Percentiles rank a stretch among this genome's conserved stretches.
Evolutionary conservation across 352 stramenopile species (phyloP).

Genomic region (Globisporangium perplexum): DNA sequence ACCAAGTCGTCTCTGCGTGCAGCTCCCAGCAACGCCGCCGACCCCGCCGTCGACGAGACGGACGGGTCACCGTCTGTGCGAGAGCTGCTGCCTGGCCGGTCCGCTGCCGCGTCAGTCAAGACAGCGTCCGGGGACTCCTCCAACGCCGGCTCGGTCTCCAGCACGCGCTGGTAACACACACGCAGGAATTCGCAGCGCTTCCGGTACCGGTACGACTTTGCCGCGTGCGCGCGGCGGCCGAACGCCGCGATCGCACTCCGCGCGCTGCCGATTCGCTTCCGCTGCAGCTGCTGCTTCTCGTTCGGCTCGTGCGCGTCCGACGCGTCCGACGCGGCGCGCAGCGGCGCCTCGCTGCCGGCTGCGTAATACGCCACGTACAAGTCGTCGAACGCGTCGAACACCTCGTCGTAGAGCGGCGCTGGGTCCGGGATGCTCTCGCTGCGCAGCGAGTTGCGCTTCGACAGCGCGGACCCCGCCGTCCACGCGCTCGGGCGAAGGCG

Average conservation of each 20-base stretch:
- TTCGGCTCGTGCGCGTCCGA: neutral
- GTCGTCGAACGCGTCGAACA: constrained; percentile 54
- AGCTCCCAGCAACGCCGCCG: constrained; percentile 14
- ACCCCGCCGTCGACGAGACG: constrained; percentile 2
- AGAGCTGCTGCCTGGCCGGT: neutral
- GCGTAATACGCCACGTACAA: constrained; percentile 31
- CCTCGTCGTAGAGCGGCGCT: constrained; percentile 31
- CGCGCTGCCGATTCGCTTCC: constrained; percentile 16
- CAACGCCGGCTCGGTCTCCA: constrained; percentile 26
- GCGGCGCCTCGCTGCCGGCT: neutral
- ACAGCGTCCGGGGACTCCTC: constrained; percentile 5
- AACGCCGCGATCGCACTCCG: constrained; percentile 28
- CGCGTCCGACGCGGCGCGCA: neutral
- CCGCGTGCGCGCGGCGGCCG: constrained; percentile 28
- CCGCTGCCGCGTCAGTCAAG: neutral
- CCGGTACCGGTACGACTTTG: constrained; percentile 42
- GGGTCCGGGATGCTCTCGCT: constrained; percentile 15
- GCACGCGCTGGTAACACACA: constrained; percentile 46
- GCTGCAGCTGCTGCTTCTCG: constrained; percentile 10
- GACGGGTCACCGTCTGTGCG: constrained; percentile 1
- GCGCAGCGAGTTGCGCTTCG: constrained; percentile 15
- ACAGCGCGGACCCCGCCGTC: constrained; percentile 1
- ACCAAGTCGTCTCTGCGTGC: constrained; percentile 32
- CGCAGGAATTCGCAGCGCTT: constrained; percentile 65
- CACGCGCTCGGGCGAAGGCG: constrained; percentile 2